Evolutionary conservation across 768 basidiomycete species (phyloP).

Genomic region (Chiua virens): DNA sequence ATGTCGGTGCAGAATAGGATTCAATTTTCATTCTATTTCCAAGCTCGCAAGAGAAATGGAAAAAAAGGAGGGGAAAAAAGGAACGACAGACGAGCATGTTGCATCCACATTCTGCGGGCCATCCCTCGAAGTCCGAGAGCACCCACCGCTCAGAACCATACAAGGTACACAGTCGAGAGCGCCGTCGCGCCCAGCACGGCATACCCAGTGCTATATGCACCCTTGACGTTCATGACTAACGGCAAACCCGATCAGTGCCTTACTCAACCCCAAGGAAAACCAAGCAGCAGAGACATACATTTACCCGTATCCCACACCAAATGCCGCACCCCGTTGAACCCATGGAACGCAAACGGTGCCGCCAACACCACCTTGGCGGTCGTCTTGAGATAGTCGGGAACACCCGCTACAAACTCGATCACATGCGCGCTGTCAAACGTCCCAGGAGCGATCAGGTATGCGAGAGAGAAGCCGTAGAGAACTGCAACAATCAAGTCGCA

Average conservation of each 20-base stretch:
- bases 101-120: not conserved
- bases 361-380: constrained; percentile 78
- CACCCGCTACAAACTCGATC: constrained; percentile 63
- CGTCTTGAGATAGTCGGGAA: constrained; percentile 79
- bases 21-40: not conserved
- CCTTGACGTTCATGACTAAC: constrained; percentile 77
- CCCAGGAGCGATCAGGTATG: constrained; percentile 80
- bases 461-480: constrained; percentile 84
- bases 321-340: constrained; percentile 88
- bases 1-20: too few relatives aligned
- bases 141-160: constrained; percentile 28
- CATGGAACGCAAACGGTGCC: constrained; percentile 88
- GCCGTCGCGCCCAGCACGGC: constrained; percentile 79
- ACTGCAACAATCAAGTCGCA: constrained; percentile 41
- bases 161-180: constrained; percentile 68
- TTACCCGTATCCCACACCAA: constrained; percentile 86
- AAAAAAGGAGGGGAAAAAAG: not conserved
- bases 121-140: constrained; percentile 44
- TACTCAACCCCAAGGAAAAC: not conserved
- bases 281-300: constrained; percentile 54
- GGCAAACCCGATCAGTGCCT: not conserved
- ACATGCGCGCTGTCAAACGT: constrained; percentile 80
- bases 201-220: constrained; percentile 80
- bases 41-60: not conserved
- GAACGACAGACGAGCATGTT: not conserved